These are phyloP conservation scores for Penicillium concentricum DNA, from an alignment of 2,329 filamentous ascomycete genomes.

Conservation along the genomic window DNA sequence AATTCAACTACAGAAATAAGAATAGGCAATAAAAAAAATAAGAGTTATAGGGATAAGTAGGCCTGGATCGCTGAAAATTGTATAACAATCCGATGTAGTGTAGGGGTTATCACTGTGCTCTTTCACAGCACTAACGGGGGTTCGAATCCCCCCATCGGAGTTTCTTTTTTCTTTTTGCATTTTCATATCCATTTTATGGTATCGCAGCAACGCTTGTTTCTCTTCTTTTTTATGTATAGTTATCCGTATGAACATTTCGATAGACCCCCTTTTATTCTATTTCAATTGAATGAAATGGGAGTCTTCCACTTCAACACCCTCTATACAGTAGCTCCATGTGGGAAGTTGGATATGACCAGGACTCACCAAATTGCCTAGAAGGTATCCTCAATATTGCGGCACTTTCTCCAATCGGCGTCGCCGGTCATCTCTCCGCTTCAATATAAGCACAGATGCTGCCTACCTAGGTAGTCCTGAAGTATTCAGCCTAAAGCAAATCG, in stretches of 20 bases:
- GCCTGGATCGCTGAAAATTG: not conserved
- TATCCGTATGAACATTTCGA: not conserved
- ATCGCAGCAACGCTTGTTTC: no score
- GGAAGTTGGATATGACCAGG: no score
- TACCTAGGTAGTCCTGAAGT: not conserved
- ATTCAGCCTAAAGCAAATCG: not conserved
- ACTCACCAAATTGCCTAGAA: no score
- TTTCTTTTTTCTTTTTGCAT: not conserved
- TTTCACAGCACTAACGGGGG: conserved; percentile 7
- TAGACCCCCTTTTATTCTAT: not conserved
- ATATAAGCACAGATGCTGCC: not conserved
- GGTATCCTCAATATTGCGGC: not conserved
- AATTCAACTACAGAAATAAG: no score
- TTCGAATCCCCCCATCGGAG: conserved; percentile 8
- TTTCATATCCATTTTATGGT: not conserved
- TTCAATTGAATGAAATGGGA: not conserved
- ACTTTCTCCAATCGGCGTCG: not conserved
- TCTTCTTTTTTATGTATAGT: not conserved
- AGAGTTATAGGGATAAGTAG: not conserved
- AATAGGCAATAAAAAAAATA: no score
- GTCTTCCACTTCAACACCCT: not conserved
- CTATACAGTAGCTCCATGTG: no score
- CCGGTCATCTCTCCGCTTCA: not conserved
- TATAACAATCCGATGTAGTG: conserved; percentile 2
- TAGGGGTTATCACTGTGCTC: conserved; percentile 8